Evolutionary conservation across 2,329 filamentous ascomycete species (phyloP), one percentile per base, ranked within the genome.

Genomic region (Fusarium nurragi): DNA sequence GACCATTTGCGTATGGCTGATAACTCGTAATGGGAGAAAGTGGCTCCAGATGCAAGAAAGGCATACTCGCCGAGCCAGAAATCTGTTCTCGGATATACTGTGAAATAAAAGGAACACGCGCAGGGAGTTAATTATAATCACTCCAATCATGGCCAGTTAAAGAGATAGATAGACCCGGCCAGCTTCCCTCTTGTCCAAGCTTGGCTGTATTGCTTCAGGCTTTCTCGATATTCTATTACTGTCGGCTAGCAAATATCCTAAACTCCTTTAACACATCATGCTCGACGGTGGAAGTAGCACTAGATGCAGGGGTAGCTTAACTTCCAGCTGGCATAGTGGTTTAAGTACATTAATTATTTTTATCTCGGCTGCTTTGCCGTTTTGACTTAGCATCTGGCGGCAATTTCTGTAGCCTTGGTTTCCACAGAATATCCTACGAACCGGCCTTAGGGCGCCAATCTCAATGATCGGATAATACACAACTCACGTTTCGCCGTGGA

Each of bases 151-250:
- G n/a, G n/a, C n/a, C n/a, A n/a, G n/a, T n/a, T n/a, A n/a, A n/a
- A n/a, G n/a, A n/a, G n/a, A n/a, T n/a, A n/a, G n/a, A n/a, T n/a
- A n/a, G n/a, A n/a, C 78, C 99, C 95, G 59, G 92, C 96, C 62
- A 99, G 78, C 77, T 97, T 97, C 66, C 68, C 94, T 93, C 76
- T 97, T 97, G 75, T 98, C 95, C 58, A 84, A n/a, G 84, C 74
- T 84, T 87, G 11, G 83, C 83, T 75, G 88, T 89, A 68, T 78
- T 84, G 62, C 76, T 80, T 41, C 87, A 81, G 36, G 77, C 80
- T 71, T 87, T 85, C 70, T 88, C 85, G 7, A 82, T 83, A 57
- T 82, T 83, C 54, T 78, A 79, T 54, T 84, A 81, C 73, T 88
- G 82, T 58, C 82, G 81, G 22, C 77, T 82, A 19, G 87, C 88